These are phyloP conservation scores for Exophiala viscosa DNA, from an alignment of 2,329 filamentous ascomycete species.

Conservation along the genomic window DNA sequence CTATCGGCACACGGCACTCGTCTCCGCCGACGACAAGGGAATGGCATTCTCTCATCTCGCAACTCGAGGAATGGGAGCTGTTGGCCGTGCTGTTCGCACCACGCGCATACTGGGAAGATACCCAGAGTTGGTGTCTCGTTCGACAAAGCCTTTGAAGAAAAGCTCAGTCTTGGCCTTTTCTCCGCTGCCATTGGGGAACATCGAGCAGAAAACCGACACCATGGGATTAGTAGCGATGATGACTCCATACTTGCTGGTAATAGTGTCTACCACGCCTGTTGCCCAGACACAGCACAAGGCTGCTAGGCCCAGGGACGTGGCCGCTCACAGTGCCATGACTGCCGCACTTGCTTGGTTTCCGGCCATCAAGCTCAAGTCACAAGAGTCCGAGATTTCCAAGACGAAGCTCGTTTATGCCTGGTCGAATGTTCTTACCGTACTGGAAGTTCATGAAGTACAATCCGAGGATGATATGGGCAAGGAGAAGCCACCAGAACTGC, in stretches of 20 bases:
- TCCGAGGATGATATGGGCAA: constrained; percentile 57
- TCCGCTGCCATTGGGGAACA: constrained; percentile 86
- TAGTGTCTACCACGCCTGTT: constrained; percentile 93
- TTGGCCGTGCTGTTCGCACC: constrained; percentile 82
- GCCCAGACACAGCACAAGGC: constrained; percentile 97
- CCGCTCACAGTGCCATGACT: constrained; percentile 84
- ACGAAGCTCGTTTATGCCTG: constrained; percentile 94
- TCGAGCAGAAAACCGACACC: constrained; percentile 79
- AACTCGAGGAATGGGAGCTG: constrained; percentile 79
- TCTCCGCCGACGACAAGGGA: constrained; percentile 88
- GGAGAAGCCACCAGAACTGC: constrained; percentile 72
- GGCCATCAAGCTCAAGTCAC: constrained; percentile 81
- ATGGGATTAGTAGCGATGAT: constrained; percentile 92
- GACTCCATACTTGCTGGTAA: constrained; percentile 90
- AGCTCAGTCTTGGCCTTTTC: constrained; percentile 93
- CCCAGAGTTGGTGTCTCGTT: constrained; percentile 62
- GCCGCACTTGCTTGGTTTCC: constrained; percentile 97
- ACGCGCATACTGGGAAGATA: constrained; percentile 89
- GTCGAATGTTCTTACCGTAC: constrained; percentile 93
- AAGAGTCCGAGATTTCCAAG: constrained; percentile 63
- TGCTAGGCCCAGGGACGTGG: constrained; percentile 82
- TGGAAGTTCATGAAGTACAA: constrained; percentile 76
- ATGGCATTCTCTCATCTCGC: constrained; percentile 99
- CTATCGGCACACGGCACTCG: constrained; percentile 86
- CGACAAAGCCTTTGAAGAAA: constrained; percentile 72